A percentile compares a stretch with the other conserved stretches of the same genome.
These are phyloP conservation scores for Aspergillus eucalypticola DNA, from an alignment of 2,329 filamentous ascomycete species.

Conservation along the genomic window DNA sequence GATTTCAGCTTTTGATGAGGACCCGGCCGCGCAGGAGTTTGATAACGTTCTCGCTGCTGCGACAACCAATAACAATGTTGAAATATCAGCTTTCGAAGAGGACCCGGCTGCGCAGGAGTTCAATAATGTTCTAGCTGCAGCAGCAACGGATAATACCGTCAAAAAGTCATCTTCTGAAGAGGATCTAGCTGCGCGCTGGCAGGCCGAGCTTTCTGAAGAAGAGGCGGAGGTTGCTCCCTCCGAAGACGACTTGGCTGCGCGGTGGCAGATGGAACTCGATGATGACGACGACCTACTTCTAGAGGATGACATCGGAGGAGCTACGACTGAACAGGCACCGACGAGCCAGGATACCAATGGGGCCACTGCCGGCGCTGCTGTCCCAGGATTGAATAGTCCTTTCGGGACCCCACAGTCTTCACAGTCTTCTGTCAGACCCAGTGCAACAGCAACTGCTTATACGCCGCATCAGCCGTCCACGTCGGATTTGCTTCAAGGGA, in stretches of 20 bases:
- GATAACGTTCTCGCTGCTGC: slow-evolving; percentile 22
- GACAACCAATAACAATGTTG: slow-evolving; percentile 21
- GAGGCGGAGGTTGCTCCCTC: slow-evolving; percentile 50
- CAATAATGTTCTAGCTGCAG: slow-evolving; percentile 25
- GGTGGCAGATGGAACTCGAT: slow-evolving; percentile 51
- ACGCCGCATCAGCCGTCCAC: slow-evolving; percentile 54
- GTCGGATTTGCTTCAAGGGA: slow-evolving; percentile 46
- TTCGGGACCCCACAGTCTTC: slow-evolving; percentile 30
- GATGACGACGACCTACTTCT: slow-evolving; percentile 81
- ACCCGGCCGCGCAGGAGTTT: slow-evolving; percentile 29
- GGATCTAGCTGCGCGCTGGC: slow-evolving; percentile 79
- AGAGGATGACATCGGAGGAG: slow-evolving; percentile 54
- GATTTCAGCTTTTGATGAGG: neutral
- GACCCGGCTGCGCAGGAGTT: slow-evolving; percentile 65
- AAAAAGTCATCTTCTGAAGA: slow-evolving; percentile 44
- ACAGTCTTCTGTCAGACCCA: slow-evolving; percentile 23
- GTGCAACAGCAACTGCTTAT: slow-evolving; percentile 46
- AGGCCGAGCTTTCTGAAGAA: slow-evolving; percentile 63
- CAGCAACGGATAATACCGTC: slow-evolving; percentile 19
- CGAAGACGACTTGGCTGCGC: slow-evolving; percentile 72
- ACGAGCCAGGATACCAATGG: slow-evolving; percentile 27
- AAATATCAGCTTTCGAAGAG: slow-evolving; percentile 44
- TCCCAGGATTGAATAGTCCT: slow-evolving; percentile 26
- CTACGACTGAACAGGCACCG: slow-evolving; percentile 21
- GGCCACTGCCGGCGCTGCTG: slow-evolving; percentile 12